phyloP scores from a whole-genome alignment of 2,329 filamentous ascomycete genomes.

The Colletotrichum destructivum region DNA sequence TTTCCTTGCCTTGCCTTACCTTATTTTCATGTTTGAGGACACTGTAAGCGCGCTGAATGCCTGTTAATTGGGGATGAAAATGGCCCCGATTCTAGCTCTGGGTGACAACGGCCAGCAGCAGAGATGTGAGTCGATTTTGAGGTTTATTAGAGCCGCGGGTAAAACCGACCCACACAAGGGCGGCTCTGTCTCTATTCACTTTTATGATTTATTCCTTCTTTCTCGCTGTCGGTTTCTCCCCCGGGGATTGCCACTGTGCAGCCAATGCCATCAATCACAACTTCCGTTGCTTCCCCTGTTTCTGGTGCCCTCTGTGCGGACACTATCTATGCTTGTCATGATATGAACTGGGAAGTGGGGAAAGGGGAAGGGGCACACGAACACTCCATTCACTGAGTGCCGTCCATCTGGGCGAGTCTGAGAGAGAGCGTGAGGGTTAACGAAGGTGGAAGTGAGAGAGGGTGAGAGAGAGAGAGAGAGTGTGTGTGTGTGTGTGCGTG shows the following conservation, averaged over 20 bases:
- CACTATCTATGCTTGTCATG: not conserved
- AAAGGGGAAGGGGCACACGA: not conserved
- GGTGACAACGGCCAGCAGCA: no score
- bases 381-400: not conserved
- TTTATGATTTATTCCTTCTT: no score
- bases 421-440: not conserved
- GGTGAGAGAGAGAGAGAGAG: not conserved
- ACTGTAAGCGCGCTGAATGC: not conserved
- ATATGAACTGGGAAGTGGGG: not conserved
- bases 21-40: slow-evolving; percentile 18
- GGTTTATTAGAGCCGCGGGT: no score
- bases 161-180: no score
- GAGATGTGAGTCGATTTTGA: no score
- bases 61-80: not conserved
- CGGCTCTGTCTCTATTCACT: no score
- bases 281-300: not conserved
- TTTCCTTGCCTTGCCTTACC: slow-evolving; percentile 1
- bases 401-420: not conserved
- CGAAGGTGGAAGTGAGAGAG: no score
- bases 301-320: not conserved
- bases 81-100: not conserved
- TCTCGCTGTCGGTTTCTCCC: not conserved
- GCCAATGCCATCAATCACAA: not conserved
- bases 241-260: not conserved
- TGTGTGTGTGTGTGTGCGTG: no score